Evolutionary conservation across 805 yeast genomes (phyloP).

Genomic region (Metschnikowia chrysomelidarum): DNA sequence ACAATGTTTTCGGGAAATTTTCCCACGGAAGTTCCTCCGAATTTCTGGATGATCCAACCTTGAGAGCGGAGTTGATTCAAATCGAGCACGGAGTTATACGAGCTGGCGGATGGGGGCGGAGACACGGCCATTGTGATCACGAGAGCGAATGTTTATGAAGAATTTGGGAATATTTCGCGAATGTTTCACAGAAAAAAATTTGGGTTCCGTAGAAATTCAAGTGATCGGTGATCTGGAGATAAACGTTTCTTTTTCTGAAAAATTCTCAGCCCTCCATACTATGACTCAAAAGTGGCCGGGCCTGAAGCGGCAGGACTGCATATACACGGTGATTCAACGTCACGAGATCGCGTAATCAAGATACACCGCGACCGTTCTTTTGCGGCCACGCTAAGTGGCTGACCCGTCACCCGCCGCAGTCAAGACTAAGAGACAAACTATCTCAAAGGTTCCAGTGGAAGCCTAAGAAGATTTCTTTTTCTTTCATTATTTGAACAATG

Average conservation of each 20-base stretch:
- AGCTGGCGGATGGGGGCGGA: constrained; percentile 24
- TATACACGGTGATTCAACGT: constrained; percentile 2
- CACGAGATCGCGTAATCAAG: too few relatives aligned
- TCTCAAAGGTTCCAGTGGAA: too few relatives aligned
- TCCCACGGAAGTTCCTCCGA: constrained; percentile 97
- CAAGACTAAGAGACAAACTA: too few relatives aligned
- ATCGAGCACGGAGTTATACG: constrained; percentile 43
- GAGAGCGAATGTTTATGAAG: neutral
- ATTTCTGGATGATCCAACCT: constrained; percentile 71
- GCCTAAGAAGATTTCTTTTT: too few relatives aligned
- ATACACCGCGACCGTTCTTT: too few relatives aligned
- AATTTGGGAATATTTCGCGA: too few relatives aligned
- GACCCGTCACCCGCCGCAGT: too few relatives aligned
- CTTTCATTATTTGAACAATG: too few relatives aligned
- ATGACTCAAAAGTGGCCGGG: constrained; percentile 11
- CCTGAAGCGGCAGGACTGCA: constrained; percentile 6
- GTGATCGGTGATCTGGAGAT: neutral
- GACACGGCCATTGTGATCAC: constrained; percentile 10
- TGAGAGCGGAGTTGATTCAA: constrained; percentile 23
- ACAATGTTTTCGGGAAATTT: constrained; percentile 87
- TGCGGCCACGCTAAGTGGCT: too few relatives aligned
- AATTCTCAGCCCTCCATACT: neutral
- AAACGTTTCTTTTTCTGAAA: constrained; percentile 9
- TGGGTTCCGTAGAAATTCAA: too few relatives aligned
- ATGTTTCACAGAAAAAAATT: too few relatives aligned